Conservation (phyloP, 202 grass and related monocot genomes). For the Panicum virgatum region DNA sequence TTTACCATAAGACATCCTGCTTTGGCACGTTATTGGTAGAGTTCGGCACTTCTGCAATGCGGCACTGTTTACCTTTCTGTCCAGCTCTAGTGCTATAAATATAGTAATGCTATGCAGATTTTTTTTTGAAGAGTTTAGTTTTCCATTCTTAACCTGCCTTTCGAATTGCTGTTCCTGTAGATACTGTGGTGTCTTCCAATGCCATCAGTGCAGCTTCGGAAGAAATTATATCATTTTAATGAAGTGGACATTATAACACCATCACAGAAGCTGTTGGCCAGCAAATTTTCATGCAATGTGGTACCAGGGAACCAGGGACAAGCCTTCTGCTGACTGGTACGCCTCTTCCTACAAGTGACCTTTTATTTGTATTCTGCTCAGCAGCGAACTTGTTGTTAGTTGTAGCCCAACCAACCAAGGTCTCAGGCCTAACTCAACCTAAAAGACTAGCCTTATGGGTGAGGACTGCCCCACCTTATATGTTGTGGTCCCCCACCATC, state of each 20-base stretch:
- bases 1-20: constrained; percentile 10
- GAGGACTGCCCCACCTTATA: too few species aligned
- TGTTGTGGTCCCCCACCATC: too few species aligned
- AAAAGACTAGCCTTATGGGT: too few species aligned
- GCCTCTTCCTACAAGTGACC: background rate
- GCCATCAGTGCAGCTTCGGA: constrained; percentile 48
- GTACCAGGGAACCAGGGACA: constrained; percentile 76
- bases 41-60: constrained; percentile 7
- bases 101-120: too few species aligned
- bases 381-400: constrained; percentile 16
- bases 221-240: constrained; percentile 76
- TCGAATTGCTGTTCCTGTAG: too few species aligned
- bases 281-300: constrained; percentile 72
- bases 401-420: too few species aligned
- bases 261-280: constrained; percentile 80
- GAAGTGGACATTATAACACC: constrained; percentile 93
- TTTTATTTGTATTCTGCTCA: constrained; percentile 16
- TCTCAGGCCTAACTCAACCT: too few species aligned
- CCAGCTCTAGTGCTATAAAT: too few species aligned
- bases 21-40: constrained; percentile 14
- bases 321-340: constrained; percentile 89
- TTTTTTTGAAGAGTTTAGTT: background rate
- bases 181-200: too few species aligned
- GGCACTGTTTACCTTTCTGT: too few species aligned
- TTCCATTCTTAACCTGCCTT: constrained; percentile 14